Base-by-base conservation (phyloP, 371 early-diverging fungal species). In the Syncephalastrum sp. region DNA sequence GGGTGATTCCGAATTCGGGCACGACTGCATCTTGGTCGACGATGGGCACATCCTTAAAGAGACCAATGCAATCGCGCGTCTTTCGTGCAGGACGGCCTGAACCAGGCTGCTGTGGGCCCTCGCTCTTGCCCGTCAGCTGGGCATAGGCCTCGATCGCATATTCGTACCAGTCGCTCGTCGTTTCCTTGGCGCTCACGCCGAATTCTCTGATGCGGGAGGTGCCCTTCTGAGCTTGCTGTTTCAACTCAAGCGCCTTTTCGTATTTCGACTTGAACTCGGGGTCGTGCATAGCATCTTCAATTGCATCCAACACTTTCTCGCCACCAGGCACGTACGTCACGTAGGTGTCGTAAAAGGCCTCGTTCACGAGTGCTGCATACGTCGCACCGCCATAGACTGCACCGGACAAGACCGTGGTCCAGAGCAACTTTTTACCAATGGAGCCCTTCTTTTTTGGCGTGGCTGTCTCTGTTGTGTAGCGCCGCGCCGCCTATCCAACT, bases 241-340 rank as follows among this genome's bases (percentile, higher is more conserved):
- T 70, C 21, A 63, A 42, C 8, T 64, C 64, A n/a, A 49, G 43
- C 0, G 60, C 57, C 43, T 68, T 64, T 12, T 60, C 50, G 48
- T 64, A 60, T 27, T 68, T 74, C 13, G 57, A 49, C 47, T 71
- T 53, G 4, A 75, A 41, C 1, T 61, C 48, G 6, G 64, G 67
- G 42, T 72, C 61, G 14, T 64, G 48, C 8, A 63, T 56, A 51
- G 66, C 61, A 49, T 76, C 77, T 27, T 74, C 80, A 5, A 75
- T 59, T 27, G 57, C 43, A 38, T 79, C 77, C 47, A 79, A 52
- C 3, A 76, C 42, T 16, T 66, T 25, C 19, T 76, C 73, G 5
- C 76, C 80, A 2, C 80, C 80, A 15, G 76, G 77, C 7, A 79
- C 61, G 42, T 79, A 72, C 5, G 70, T 72, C 5, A 67, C 72